Evolutionary conservation across 495 filamentous ascomycete species (phyloP), one percentile per base, ranked within the genome.

Genomic region (Aspergillus egyptiacus): DNA sequence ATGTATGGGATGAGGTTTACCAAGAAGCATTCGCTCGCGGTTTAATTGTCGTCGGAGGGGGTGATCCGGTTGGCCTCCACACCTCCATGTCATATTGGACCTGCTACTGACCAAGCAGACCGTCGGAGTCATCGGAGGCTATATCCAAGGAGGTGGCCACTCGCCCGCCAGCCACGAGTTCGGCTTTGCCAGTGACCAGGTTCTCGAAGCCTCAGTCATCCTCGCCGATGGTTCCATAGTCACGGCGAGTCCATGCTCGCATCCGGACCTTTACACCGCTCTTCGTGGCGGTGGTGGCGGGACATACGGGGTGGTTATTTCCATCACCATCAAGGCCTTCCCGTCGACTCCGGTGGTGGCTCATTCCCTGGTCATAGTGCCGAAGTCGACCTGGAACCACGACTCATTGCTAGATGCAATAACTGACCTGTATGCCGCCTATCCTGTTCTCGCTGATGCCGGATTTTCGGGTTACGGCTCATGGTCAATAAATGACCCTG

Each of bases 221-320:
- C 75, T 76, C 0, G 72, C 79, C 7, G 58, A 73, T 15, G 80
- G 80, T 6, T 32, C 51, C 6, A 61, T 69, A 7, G 61, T 72
- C 2, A 78, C 67, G 0, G 74, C 75, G 14, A 75, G 67, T 46
- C 51, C 70, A 0, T 65, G 65, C 19, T 60, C 68, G 45, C 73
- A 82, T 52, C 35, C 73, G 0, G 79, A 84, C 33, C 73, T 83
- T n/a, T 84, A 79, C 63, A 80, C 67, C 10, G 72, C 72, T 0
- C 55, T 81, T 23, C 68, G 78, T 5, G 52, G 57, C 35, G 64
- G 64, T 4, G 76, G 76, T 6, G 60, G 59, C 7, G 71, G 74
- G 9, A 76, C 64, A 31, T 79, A 71, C 48, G 74, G 66, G 17
- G 64, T 77, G 13, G 69, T 75, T 8, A 45, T 71, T 18, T 64